phyloP scores from a whole-genome alignment of 208 protist genomes.

The Lotmaria passim region DNA sequence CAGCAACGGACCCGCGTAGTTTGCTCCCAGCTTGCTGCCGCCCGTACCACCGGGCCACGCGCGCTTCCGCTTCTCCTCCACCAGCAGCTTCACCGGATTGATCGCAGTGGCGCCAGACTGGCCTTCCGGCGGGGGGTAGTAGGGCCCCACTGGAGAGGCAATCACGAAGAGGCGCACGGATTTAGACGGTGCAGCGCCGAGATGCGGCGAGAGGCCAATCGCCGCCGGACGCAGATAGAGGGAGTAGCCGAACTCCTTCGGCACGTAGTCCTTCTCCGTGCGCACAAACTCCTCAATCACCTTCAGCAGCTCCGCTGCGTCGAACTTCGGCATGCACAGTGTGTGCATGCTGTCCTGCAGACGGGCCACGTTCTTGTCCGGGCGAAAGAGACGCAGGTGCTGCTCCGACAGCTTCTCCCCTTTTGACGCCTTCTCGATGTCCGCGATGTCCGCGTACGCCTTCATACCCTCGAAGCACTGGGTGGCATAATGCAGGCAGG shows the following conservation, averaged over 20 bases:
- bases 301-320: conserved; percentile 89
- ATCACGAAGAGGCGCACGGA: conserved; percentile 93
- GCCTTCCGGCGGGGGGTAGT: conserved; percentile 84
- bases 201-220: conserved; percentile 88
- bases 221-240: conserved; percentile 98
- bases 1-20: conserved; percentile 93
- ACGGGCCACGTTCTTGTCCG: conserved; percentile 95
- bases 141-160: conserved; percentile 97
- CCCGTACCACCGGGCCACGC: conserved; percentile 97
- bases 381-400: conserved; percentile 95
- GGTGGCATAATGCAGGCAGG: conserved; percentile 94
- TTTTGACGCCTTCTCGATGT: conserved; percentile 55
- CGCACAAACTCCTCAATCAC: conserved; percentile 93
- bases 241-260: conserved; percentile 94
- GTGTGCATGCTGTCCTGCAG: conserved; percentile 85
- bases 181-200: conserved; percentile 69
- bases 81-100: conserved; percentile 92
- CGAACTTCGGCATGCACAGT: conserved; percentile 93
- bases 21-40: conserved; percentile 92
- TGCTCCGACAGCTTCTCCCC: conserved; percentile 41
- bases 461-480: conserved; percentile 99
- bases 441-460: conserved; percentile 92
- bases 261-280: conserved; percentile 94
- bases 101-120: conserved; percentile 47
- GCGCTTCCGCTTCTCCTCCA: conserved; percentile 87